Evolutionary conservation across 1,284 basidiomycete genomes (phyloP).

Genomic region (Cutaneotrichosporon arboriforme): DNA sequence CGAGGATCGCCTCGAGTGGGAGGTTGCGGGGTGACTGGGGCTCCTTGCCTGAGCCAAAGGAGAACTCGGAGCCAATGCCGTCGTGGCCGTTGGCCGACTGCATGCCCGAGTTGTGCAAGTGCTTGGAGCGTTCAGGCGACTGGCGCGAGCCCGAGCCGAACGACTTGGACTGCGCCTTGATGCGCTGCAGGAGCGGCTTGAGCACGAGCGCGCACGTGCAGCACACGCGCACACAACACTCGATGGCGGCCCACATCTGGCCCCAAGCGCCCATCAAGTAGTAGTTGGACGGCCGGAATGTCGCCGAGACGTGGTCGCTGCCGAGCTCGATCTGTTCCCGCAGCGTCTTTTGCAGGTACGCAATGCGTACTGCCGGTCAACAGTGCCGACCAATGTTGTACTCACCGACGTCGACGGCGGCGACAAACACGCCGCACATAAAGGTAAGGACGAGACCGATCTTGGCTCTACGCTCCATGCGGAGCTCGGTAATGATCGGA

Average conservation of each 20-base stretch:
- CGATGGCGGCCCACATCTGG: conserved; percentile 45
- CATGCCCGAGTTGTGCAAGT: too few relatives aligned
- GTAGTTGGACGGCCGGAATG: conserved; percentile 28
- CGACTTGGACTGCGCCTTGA: background rate
- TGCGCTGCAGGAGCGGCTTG: conserved; percentile 43
- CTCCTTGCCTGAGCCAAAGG: background rate
- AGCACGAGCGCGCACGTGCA: conserved; percentile 45
- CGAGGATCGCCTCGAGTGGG: conserved; percentile 22
- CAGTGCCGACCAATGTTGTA: background rate
- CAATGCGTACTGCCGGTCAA: conserved; percentile 34
- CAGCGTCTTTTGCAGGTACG: conserved; percentile 41
- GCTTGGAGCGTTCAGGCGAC: background rate
- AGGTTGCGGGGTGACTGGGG: conserved; percentile 11
- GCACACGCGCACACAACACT: conserved; percentile 42
- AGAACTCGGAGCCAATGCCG: background rate
- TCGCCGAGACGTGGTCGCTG: conserved; percentile 9
- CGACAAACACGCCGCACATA: conserved; percentile 43
- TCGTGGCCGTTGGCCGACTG: background rate
- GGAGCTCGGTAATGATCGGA: conserved; percentile 43
- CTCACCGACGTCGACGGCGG: conserved; percentile 41
- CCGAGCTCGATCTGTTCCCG: conserved; percentile 20
- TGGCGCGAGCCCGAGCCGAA: background rate
- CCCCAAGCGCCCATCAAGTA: conserved; percentile 39
- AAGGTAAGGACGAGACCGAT: conserved; percentile 44
- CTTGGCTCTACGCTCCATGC: conserved; percentile 45